Base-by-base conservation (phyloP, 768 basidiomycete genomes). In the Xerocomellus dryophilus region DNA sequence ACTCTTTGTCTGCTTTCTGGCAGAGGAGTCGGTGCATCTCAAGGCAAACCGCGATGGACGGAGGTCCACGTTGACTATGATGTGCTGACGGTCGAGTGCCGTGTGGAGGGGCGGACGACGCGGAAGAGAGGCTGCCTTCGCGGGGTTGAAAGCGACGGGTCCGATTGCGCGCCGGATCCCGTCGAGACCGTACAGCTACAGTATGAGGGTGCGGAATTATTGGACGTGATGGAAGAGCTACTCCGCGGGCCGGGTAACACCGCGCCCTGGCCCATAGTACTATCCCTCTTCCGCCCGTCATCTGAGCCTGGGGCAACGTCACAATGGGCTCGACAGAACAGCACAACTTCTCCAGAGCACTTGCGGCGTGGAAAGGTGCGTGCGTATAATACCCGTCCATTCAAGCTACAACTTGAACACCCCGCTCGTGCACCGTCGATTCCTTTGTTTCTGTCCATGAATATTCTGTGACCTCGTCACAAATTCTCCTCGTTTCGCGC, bases 301-400 rank as follows among this genome's bases (percentile, higher is more conserved):
- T 38, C 3, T 18, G 40, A 57, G 32, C 23, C 45, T 20, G 35
- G 9, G 18, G 2, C 43, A 27, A 45, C 49, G 32, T 38, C 31
- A 10, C 45, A 11, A 69, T 70, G 69, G 44, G 54, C 53, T 60
- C 58, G 47, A 66, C 75, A 45, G 89, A 89, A 35, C 47, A 54
- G 64, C 81, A 86, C 59, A 95, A 96, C 73, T 98, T 98, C 74
- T 90, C 92, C n/a, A 86, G 85, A 45, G 95, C 95, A 23, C 74
- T 98, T 46, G 74, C 87, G 49, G 92, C 93, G 73, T 98, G 95
- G 95, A 90, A 86, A 78, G 87, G 94, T 91, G 61, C 25, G 79
- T 23, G 15, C 3, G 7, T n/a, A n/a, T n/a, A n/a, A n/a, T 8
- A 8, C 21, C 27, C 20, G 25, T 57, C 32, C 32, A 5, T 23